Evolutionary conservation across 345 rosid species (phyloP), one percentile per base, ranked within the genome.

Genomic region (Tarenaya hassleriana): DNA sequence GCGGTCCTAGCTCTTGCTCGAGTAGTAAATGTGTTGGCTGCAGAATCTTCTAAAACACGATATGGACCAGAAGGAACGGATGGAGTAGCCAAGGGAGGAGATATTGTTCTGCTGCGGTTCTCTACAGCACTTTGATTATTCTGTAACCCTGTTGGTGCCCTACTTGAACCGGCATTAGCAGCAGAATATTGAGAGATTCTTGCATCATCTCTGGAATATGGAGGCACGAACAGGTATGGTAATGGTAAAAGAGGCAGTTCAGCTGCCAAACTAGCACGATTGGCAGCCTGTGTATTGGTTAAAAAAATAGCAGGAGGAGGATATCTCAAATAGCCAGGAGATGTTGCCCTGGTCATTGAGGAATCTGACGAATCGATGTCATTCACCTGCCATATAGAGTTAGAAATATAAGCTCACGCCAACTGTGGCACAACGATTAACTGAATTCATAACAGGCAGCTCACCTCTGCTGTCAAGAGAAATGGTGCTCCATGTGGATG

Each of bases 391-490:
- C 61, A 82, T 71, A 68, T 70, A 76, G 60, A 71, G 66, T 69
- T 52, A 70, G 66, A 44, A 67, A 48, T 77, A 71, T 74, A 77
- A 85, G 69, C 62, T 34, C 47, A 58, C 38, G 56, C 47, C 27
- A 27, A 8, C 46, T 58, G 17, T 60, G 62, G 41, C 52, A 61
- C 42, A 61, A 18, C 34, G 41, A 66, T 20, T 50, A 62, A 62
- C 42, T 29, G 38, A 63, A 66, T 45, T 18, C 47, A 52, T 58
- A 41, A 50, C 37, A 14, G 45, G 61, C 13, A 61, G 64, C 65
- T 79, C 69, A 85, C 95, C 95, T 85, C 95, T 45, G 89, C 84
- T 33, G 89, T 85, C 78, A 85, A 74, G 56, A 85, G 89, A 69
- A 85, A 79, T 35, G 89, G 89, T 53, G 79, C 81, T 53, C 72